Percentiles rank a stretch among this genome's conserved stretches.
Conservation (phyloP, 345 rosid genomes). For the Lagerstroemia speciosa region DNA sequence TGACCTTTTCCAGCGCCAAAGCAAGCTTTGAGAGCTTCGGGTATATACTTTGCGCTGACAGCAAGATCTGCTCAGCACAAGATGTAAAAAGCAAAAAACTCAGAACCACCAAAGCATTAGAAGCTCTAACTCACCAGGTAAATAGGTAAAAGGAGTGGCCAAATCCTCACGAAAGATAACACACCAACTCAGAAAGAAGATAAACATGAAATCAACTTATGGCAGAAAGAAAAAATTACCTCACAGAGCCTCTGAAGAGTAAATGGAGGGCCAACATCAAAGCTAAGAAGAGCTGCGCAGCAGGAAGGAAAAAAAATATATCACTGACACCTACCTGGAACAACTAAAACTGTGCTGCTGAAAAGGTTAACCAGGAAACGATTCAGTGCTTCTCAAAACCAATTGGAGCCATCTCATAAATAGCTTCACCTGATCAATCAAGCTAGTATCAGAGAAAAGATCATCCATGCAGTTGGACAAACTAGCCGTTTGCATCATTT, state of each 20-base stretch:
- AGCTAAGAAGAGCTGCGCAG: constrained; percentile 54
- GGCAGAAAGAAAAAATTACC: constrained; percentile 28
- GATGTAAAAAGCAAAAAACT: background rate
- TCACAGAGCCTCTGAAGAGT: constrained; percentile 91
- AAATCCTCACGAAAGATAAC: too few species aligned
- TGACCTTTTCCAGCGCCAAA: constrained; percentile 86
- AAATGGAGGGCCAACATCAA: constrained; percentile 88
- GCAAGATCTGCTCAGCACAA: constrained; percentile 47
- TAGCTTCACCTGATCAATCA: background rate
- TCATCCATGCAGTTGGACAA: background rate
- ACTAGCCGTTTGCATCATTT: background rate
- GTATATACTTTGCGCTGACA: constrained; percentile 66
- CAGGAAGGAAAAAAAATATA: background rate
- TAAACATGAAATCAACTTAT: background rate
- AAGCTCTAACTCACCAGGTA: background rate
- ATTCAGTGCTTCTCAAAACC: background rate
- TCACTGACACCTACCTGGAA: background rate
- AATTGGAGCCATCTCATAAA: background rate
- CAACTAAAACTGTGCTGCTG: background rate
- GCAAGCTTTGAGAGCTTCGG: constrained; percentile 90
- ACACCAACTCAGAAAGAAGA: background rate
- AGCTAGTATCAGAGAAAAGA: too few species aligned
- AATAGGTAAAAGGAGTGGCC: too few species aligned
- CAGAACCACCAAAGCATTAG: background rate
- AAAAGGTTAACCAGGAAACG: background rate